Evolutionary conservation across 345 rosid genomes (phyloP), one percentile per base, ranked within the genome.

Genomic region (Gossypioides kirkii): DNA sequence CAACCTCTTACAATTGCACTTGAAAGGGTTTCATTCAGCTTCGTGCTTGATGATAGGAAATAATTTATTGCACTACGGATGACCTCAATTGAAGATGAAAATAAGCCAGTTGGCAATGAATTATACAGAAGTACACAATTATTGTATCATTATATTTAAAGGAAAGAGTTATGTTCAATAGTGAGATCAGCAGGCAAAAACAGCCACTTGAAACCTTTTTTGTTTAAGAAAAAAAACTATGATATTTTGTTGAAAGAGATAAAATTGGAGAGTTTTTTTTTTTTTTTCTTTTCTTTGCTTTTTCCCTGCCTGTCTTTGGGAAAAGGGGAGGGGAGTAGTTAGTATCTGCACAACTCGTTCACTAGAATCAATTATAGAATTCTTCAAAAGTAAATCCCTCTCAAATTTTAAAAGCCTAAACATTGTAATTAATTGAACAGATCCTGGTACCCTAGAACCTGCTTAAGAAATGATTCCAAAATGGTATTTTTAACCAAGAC

Each of bases 1-100:
- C 61, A 78, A 52, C 62, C 43, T 74, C 55, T 62, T 60, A 69
- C 68, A 18, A 54, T 26, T 10, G 43, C 23, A 28, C 59, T 46
- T 60, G 23, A 28, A 65, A 20, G 75, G 10, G 2, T 23, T 64
- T 71, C 54, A 63, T 41, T 47, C 56, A 71, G 55, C 60, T 25
- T 68, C 56, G 26, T 16, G 12, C 71, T 68, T 2, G 14, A 16
- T 49, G 17, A 49, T 41, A 26, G 6, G 10, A 47, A 47, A 14
- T 25, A 28, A 46, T 46, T 23, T 66, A 16, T 49, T 43, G 50
- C 38, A 68, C 58, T 10, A 62, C 0, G 17, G 7, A 42, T 65
- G 43, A 65, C 55, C 18, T 61, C 65, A 55, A 22, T 8, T 47
- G 64, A 53, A 12, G 4, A 53, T 68, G 41, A 53, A 16, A 43